phyloP scores from a whole-genome alignment of 73 alveolate species.

The Durusdinium trenchii region DNA sequence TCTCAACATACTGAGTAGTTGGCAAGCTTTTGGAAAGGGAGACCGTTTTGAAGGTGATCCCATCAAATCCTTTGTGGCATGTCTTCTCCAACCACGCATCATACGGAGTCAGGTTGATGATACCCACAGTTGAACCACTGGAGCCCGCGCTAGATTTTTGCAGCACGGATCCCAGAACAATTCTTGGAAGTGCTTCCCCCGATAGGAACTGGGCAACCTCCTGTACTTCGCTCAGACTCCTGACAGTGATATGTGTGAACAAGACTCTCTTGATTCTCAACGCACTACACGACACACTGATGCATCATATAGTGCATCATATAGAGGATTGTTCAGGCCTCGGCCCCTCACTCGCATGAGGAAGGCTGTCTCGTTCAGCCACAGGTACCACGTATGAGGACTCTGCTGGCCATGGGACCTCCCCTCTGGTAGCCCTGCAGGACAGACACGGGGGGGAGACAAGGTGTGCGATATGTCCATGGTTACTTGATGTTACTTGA shows the following conservation, averaged over 20 bases:
- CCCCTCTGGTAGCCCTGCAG: constrained; percentile 17
- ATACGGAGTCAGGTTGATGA: neutral
- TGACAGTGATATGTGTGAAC: neutral
- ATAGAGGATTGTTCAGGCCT: neutral
- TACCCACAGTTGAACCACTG: neutral
- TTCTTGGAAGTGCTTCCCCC: neutral
- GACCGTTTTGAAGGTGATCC: neutral
- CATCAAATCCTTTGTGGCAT: neutral
- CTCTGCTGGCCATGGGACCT: neutral
- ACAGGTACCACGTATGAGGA: neutral
- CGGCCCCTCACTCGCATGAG: neutral
- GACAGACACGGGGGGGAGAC: neutral
- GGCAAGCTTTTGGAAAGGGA: neutral
- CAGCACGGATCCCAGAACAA: neutral
- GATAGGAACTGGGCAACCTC: neutral
- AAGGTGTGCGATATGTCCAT: neutral
- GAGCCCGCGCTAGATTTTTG: neutral
- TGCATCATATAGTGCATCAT: neutral
- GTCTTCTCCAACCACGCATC: neutral
- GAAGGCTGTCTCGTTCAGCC: neutral
- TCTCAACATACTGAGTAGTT: neutral
- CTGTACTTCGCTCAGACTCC: constrained; percentile 4
- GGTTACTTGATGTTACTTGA: neutral
- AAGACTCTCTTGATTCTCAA: neutral
- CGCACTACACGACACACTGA: neutral